Conservation (phyloP, 805 yeast genomes). For the Kodamaea lidongshanica region DNA sequence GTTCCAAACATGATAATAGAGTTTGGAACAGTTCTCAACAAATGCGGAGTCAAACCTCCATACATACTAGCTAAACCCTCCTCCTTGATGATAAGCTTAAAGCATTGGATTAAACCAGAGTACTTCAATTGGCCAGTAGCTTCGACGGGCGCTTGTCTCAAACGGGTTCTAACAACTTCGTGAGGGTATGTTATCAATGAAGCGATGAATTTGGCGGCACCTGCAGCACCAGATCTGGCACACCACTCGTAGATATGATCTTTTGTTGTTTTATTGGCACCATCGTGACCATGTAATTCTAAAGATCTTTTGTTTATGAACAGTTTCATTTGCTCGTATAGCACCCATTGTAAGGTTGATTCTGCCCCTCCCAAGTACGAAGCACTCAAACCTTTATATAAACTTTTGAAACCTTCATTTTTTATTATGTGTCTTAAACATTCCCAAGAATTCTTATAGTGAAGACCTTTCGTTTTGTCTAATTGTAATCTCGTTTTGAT, state of each 20-base stretch:
- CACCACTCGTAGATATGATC: constrained; percentile 83
- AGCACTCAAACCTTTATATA: constrained; percentile 89
- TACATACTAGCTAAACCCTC: constrained; percentile 93
- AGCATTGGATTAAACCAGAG: constrained; percentile 83
- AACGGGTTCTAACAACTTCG: constrained; percentile 91
- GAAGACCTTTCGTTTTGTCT: constrained; percentile 63
- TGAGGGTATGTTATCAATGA: constrained; percentile 93
- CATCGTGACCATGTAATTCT: constrained; percentile 26
- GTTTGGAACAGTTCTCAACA: constrained; percentile 95
- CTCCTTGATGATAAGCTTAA: constrained; percentile 76
- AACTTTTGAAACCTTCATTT: constrained; percentile 72
- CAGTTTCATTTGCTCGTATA: constrained; percentile 89
- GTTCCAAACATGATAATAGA: constrained; percentile 98
- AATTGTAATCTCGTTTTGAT: constrained; percentile 91
- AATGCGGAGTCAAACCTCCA: constrained; percentile 96
- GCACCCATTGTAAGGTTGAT: constrained; percentile 91
- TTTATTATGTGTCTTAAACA: constrained; percentile 64
- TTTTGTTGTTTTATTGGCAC: constrained; percentile 31
- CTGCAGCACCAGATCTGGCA: constrained; percentile 96
- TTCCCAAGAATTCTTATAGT: constrained; percentile 80
- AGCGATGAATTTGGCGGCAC: constrained; percentile 90
- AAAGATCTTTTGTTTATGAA: constrained; percentile 51
- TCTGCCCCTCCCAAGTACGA: constrained; percentile 91
- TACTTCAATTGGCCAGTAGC: constrained; percentile 79
- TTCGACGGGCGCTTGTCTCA: constrained; percentile 83